Conservation (phyloP, 441 rosid genomes). For the Gossypium laxum region DNA sequence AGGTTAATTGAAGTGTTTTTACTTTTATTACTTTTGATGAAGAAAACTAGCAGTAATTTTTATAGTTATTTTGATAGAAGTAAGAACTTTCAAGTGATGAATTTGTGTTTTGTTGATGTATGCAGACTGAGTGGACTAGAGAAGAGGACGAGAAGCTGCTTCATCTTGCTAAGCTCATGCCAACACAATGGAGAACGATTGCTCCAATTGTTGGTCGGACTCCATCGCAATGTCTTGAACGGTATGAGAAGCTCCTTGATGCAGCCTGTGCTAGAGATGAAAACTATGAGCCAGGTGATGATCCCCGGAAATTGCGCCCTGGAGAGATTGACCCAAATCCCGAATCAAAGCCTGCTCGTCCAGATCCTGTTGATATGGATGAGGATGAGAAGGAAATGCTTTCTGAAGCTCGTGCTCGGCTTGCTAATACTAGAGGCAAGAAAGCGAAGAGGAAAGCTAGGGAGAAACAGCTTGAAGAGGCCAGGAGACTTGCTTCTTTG, state of each 20-base stretch:
- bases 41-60: background rate
- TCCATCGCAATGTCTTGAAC: slow-evolving; percentile 94
- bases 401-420: slow-evolving; percentile 92
- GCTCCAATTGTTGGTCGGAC: slow-evolving; percentile 99
- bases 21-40: background rate
- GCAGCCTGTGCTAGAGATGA: slow-evolving; percentile 95
- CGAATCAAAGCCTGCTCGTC: slow-evolving; percentile 95
- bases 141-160: slow-evolving; percentile 97
- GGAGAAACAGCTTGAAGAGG: slow-evolving; percentile 97
- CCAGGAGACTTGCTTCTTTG: slow-evolving; percentile 93
- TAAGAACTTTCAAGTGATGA: slow-evolving; percentile 12
- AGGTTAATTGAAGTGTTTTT: background rate
- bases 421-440: slow-evolving; percentile 90
- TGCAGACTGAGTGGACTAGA: slow-evolving; percentile 95
- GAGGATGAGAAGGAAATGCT: slow-evolving; percentile 99
- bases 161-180: slow-evolving; percentile 95
- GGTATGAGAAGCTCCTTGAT: slow-evolving; percentile 92
- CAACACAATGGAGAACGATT: slow-evolving; percentile 96
- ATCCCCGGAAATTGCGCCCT: slow-evolving; percentile 84
- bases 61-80: background rate
- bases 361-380: slow-evolving; percentile 99
- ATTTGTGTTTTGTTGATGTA: slow-evolving; percentile 12
- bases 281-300: slow-evolving; percentile 88
- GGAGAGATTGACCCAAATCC: slow-evolving; percentile 98
- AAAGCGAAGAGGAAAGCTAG: slow-evolving; percentile 96